These are phyloP conservation scores for Flaveria sonorensis DNA, from an alignment of 129 eudicot genomes.

Conservation along the genomic window DNA sequence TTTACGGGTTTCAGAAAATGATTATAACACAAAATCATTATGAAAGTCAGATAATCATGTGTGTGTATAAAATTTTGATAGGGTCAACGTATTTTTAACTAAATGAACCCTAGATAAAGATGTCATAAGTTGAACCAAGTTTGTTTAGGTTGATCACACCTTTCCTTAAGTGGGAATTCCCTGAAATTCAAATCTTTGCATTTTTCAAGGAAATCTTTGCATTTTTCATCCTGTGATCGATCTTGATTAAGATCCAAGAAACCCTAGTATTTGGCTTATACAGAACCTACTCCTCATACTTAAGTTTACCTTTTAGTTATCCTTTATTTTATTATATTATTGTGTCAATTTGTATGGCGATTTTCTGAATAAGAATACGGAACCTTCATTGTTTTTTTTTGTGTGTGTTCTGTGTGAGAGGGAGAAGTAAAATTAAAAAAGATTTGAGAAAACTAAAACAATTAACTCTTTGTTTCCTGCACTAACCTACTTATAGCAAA, in stretches of 20 bases:
- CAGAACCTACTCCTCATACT: background rate
- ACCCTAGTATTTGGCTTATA: background rate
- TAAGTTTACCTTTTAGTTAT: background rate
- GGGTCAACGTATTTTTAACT: background rate
- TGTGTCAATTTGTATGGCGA: background rate
- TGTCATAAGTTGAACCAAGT: background rate
- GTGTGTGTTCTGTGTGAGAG: background rate
- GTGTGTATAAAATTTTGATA: background rate
- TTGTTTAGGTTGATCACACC: background rate
- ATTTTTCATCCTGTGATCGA: background rate
- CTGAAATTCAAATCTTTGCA: background rate
- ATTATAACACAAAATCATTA: conserved; percentile 7
- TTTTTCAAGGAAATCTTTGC: background rate
- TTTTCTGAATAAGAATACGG: background rate
- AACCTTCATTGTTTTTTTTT: background rate
- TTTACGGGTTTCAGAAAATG: conserved; percentile 21
- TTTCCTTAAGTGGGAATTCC: background rate
- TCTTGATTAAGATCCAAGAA: background rate
- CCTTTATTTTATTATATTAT: background rate
- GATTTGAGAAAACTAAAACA: background rate
- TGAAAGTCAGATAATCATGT: background rate
- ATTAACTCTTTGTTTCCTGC: conserved; percentile 16
- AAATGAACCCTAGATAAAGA: background rate
- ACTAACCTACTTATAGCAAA: background rate
- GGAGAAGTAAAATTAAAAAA: background rate